Evolutionary conservation across 1,284 basidiomycete genomes (phyloP), one percentile per base, ranked within the genome.

Genomic region (Puccinia horiana): DNA sequence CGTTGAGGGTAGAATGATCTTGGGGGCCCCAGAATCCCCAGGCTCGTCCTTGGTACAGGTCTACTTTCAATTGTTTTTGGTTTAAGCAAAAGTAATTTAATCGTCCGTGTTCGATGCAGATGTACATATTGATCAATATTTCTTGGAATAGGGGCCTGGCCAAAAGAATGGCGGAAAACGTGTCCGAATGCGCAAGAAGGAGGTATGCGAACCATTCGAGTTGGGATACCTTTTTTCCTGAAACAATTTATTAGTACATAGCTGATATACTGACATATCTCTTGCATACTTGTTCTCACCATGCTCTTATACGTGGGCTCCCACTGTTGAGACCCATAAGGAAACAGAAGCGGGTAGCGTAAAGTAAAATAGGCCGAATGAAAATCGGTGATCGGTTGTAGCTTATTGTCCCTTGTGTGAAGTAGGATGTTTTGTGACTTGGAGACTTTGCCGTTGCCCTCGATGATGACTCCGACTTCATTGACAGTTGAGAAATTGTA

Each of bases 1-100:
- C 2, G 85, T 86, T 4, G 87, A 84, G 0, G 87, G 88, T 0
- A 88, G 83, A 56, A 87, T 86, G 9, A 88, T n/a, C n/a, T n/a
- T n/a, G n/a, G n/a, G n/a, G n/a, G n/a, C n/a, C n/a, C n/a, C n/a
- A n/a, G n/a, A n/a, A n/a, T n/a, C n/a, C n/a, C n/a, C n/a, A n/a
- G n/a, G n/a, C n/a, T n/a, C n/a, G n/a, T 1, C 76, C 61, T 14
- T 14, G 4, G n/a, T 77, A 77, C 61, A 67, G n/a, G 2, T 77
- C 89, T 89, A 52, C 61, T 49, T 77, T 77, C 14, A 77, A 20
- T 0, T 11, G 26, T 12, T 63, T 29, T 49, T 77, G 76, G n/a
- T 63, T 47, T 1, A 40, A 26, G 49, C 11, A 44, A 26, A 47
- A 14, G 11, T 11, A 77, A 9, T 20, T 37, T 11, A 77, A 49